phyloP scores from a whole-genome alignment of 306 rosid genomes.

The Dryas octopetala region DNA sequence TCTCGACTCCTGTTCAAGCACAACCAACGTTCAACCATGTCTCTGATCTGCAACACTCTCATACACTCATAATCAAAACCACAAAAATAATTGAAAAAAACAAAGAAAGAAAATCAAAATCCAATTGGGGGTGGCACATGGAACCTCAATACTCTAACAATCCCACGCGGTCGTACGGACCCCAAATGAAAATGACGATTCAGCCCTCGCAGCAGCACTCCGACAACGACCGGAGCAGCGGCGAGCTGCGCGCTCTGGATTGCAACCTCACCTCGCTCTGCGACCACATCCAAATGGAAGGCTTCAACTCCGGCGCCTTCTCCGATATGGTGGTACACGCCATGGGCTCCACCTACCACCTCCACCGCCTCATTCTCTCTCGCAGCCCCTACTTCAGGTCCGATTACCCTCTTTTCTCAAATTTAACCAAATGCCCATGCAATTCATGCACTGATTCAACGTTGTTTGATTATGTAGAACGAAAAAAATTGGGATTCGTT shows the following conservation, averaged over 20 bases:
- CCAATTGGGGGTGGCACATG: slow-evolving; percentile 15
- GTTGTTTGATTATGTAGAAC: not conserved
- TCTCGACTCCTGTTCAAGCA: no score
- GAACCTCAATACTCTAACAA: slow-evolving; percentile 38
- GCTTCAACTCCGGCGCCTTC: slow-evolving; percentile 83
- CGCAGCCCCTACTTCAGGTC: slow-evolving; percentile 99
- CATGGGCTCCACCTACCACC: slow-evolving; percentile 84
- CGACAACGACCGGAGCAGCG: slow-evolving; percentile 60
- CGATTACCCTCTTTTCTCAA: not conserved
- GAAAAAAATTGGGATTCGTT: not conserved
- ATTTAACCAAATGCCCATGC: not conserved
- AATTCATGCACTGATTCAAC: not conserved
- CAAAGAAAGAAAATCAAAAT: no score
- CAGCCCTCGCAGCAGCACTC: slow-evolving; percentile 66
- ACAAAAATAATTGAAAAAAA: not conserved
- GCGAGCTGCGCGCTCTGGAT: slow-evolving; percentile 76
- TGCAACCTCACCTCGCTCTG: slow-evolving; percentile 95
- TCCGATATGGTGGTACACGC: slow-evolving; percentile 83
- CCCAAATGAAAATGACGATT: slow-evolving; percentile 56
- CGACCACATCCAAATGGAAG: slow-evolving; percentile 89
- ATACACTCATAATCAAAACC: not conserved
- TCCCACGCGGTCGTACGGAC: slow-evolving; percentile 42
- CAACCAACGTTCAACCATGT: not conserved
- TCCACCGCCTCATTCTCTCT: slow-evolving; percentile 91
- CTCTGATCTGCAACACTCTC: not conserved